Conservation (phyloP, 441 rosid species). For the Metrosideros polymorpha region DNA sequence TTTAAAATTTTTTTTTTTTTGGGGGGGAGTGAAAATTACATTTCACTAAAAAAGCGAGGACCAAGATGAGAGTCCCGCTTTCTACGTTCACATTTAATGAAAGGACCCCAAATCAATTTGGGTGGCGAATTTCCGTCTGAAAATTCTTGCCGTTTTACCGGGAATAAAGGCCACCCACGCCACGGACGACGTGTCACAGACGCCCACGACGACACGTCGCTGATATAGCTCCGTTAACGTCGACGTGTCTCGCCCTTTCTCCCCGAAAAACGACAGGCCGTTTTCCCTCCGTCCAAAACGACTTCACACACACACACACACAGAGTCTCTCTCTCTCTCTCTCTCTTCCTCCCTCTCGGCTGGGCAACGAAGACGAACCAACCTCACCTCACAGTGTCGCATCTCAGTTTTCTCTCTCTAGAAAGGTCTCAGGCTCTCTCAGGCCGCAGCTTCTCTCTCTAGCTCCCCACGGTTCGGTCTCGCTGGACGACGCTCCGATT, state of each 20-base stretch:
- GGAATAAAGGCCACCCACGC: neutral
- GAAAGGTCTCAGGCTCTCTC: neutral
- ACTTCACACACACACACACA: constrained; percentile 13
- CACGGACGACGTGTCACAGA: constrained; percentile 9
- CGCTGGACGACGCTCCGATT: neutral
- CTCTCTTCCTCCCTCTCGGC: constrained; percentile 16
- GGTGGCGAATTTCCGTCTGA: neutral
- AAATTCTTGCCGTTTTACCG: neutral
- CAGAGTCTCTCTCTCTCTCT: constrained; percentile 1
- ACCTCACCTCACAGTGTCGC: constrained; percentile 1
- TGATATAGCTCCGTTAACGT: constrained; percentile 27
- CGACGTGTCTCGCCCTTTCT: constrained; percentile 3
- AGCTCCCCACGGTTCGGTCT: neutral
- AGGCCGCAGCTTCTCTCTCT: neutral
- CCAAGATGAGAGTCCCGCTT: neutral
- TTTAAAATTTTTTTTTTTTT: too few relatives aligned
- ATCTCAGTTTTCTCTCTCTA: constrained; percentile 6
- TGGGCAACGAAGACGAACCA: constrained; percentile 1
- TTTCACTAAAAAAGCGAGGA: too few relatives aligned
- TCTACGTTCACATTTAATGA: neutral
- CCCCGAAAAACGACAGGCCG: neutral
- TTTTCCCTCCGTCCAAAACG: constrained; percentile 17
- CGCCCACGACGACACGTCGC: constrained; percentile 10
- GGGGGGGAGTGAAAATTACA: too few relatives aligned
- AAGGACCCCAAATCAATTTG: neutral